Conservation (phyloP, 73 alveolate genomes). For the Paramecium sexaurelia region DNA sequence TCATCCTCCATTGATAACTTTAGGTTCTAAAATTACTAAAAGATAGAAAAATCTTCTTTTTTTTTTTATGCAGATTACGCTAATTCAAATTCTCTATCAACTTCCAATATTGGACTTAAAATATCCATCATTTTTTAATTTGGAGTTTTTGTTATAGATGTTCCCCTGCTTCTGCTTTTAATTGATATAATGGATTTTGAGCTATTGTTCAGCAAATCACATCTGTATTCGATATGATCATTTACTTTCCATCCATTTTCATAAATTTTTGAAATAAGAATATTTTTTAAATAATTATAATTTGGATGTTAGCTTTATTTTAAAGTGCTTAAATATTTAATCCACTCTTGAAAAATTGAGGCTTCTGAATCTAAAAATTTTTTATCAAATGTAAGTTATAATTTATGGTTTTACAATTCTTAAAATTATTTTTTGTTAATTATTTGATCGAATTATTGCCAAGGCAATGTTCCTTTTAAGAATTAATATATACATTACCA, state of each 20-base stretch:
- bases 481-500: background rate
- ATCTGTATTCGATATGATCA: background rate
- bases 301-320: background rate
- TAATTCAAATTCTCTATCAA: conserved; percentile 4
- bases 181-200: background rate
- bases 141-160: background rate
- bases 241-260: conserved; percentile 2
- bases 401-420: background rate
- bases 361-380: background rate
- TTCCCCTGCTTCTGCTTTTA: background rate
- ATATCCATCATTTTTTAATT: background rate
- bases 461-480: background rate
- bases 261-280: background rate
- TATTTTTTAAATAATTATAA: background rate
- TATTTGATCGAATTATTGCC: background rate
- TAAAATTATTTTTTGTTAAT: background rate
- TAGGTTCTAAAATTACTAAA: background rate
- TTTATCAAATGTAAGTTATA: background rate
- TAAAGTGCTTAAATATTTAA: background rate
- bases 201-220: background rate
- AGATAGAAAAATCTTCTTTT: background rate
- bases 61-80: background rate
- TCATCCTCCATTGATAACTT: background rate
- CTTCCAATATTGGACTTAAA: background rate
- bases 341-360: background rate